phyloP scores from a whole-genome alignment of 2,329 filamentous ascomycete species.

The Alternaria ethzedia region DNA sequence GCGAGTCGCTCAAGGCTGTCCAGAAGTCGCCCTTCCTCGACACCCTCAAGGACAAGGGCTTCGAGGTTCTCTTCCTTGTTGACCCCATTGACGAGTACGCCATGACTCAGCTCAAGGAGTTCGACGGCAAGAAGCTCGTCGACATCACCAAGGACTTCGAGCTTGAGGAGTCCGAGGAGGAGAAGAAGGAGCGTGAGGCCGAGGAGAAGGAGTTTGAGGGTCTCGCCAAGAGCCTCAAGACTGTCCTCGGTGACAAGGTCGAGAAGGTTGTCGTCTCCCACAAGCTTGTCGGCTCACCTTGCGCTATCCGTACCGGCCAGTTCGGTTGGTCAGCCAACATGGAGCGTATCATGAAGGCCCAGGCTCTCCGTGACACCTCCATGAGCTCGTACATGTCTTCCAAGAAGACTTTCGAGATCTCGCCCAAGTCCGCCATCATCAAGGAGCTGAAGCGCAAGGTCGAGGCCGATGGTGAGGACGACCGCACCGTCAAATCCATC shows the following conservation, averaged over 20 bases:
- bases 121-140: constrained; percentile 99
- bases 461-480: constrained; percentile 94
- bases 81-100: constrained; percentile 99
- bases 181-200: constrained; percentile 93
- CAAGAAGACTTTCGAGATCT: constrained; percentile 99
- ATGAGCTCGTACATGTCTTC: constrained; percentile 99
- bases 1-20: constrained; percentile 98
- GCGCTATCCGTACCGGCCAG: constrained; percentile 98
- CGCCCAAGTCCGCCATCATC: constrained; percentile 96
- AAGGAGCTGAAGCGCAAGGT: constrained; percentile 99
- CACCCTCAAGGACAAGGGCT: constrained; percentile 97
- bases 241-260: constrained; percentile 98
- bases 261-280: constrained; percentile 99
- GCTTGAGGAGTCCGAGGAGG: constrained; percentile 99
- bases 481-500: constrained; percentile 99
- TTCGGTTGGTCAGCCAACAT: constrained; percentile 99
- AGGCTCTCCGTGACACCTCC: constrained; percentile 98
- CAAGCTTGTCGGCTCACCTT: constrained; percentile 94
- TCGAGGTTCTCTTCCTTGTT: constrained; percentile 98
- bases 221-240: constrained; percentile 97
- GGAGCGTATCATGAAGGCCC: constrained; percentile 99
- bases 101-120: constrained; percentile 99
- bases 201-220: constrained; percentile 98
- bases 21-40: constrained; percentile 99
- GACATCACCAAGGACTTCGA: constrained; percentile 99